A percentile compares a stretch with the other conserved stretches of the same genome.
These are phyloP conservation scores for Yarrowia sp. DNA, from an alignment of 805 yeast genomes.

Conservation along the genomic window DNA sequence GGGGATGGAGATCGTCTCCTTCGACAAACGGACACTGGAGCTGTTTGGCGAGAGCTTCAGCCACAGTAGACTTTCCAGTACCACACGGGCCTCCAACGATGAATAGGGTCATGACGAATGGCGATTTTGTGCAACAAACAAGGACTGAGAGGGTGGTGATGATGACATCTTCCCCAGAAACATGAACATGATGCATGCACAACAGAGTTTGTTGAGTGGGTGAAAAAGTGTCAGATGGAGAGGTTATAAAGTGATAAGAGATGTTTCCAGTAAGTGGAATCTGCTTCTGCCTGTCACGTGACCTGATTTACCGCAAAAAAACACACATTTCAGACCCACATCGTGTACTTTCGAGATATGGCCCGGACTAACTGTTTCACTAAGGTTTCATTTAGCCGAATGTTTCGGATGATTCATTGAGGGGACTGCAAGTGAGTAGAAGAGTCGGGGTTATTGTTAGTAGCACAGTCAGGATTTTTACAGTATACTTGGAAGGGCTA, in stretches of 20 bases:
- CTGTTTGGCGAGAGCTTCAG: slow-evolving; percentile 56
- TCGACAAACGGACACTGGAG: slow-evolving; percentile 70
- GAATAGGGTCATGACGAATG: slow-evolving; percentile 22
- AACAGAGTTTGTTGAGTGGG: slow-evolving; percentile 4
- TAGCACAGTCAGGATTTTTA: too few relatives aligned
- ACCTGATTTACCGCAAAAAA: too few relatives aligned
- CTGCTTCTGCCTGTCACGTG: not conserved
- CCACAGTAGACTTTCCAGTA: slow-evolving; percentile 89
- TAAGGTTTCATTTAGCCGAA: not conserved
- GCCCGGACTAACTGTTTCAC: not conserved
- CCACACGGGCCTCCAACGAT: slow-evolving; percentile 97
- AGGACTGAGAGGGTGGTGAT: too few relatives aligned
- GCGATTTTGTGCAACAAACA: too few relatives aligned
- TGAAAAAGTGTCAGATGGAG: not conserved
- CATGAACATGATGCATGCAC: not conserved
- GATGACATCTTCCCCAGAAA: slow-evolving; percentile 1
- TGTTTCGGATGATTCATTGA: not conserved
- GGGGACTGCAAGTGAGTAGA: too few relatives aligned
- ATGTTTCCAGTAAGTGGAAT: too few relatives aligned
- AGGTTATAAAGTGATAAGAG: too few relatives aligned
- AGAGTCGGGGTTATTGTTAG: too few relatives aligned
- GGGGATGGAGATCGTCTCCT: slow-evolving; percentile 84
- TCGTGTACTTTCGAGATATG: too few relatives aligned
- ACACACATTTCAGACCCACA: too few relatives aligned
- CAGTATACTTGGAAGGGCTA: too few relatives aligned